Evolutionary conservation across 2,329 filamentous ascomycete genomes (phyloP).

Genomic region (Sarocladiaceae sp.): DNA sequence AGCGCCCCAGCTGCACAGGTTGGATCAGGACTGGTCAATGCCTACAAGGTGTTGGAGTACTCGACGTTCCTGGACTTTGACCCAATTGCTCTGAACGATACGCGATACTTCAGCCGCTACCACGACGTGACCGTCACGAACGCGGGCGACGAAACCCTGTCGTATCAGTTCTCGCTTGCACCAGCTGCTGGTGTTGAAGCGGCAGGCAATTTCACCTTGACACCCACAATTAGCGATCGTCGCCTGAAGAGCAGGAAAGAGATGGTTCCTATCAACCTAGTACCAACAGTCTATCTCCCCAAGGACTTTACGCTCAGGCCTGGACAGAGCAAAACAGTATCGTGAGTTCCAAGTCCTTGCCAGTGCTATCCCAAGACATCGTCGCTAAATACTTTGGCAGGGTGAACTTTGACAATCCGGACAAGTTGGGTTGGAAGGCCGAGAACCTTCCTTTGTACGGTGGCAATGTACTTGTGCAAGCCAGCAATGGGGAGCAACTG

Average conservation of each 20-base stretch:
- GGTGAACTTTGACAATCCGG: conserved; percentile 25
- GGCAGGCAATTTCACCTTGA: conserved; percentile 13
- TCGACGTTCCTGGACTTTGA: conserved; percentile 31
- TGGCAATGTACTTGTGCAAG: conserved; percentile 26
- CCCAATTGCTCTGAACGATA: conserved; percentile 40
- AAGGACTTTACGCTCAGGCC: conserved; percentile 19
- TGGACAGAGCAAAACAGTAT: conserved; percentile 20
- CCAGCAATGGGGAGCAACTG: conserved; percentile 25
- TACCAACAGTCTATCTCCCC: conserved; percentile 17
- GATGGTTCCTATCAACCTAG: conserved; percentile 16
- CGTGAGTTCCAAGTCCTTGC: background rate
- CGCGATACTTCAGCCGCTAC: conserved; percentile 28
- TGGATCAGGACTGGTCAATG: conserved; percentile 37
- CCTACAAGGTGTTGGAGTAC: conserved; percentile 35
- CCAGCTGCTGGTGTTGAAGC: conserved; percentile 33
- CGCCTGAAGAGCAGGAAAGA: conserved; percentile 12
- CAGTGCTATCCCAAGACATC: too few relatives aligned
- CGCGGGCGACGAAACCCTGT: conserved; percentile 25
- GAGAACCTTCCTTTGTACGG: conserved; percentile 28
- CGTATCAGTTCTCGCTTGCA: conserved; percentile 25
- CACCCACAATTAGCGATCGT: conserved; percentile 10
- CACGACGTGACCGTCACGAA: conserved; percentile 29
- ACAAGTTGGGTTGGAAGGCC: conserved; percentile 21
- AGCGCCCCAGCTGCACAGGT: conserved; percentile 31
- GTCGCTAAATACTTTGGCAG: conserved; percentile 11